Evolutionary conservation across 139 green algal species (phyloP).

Genomic region (Zygnema circumcarinatum): DNA sequence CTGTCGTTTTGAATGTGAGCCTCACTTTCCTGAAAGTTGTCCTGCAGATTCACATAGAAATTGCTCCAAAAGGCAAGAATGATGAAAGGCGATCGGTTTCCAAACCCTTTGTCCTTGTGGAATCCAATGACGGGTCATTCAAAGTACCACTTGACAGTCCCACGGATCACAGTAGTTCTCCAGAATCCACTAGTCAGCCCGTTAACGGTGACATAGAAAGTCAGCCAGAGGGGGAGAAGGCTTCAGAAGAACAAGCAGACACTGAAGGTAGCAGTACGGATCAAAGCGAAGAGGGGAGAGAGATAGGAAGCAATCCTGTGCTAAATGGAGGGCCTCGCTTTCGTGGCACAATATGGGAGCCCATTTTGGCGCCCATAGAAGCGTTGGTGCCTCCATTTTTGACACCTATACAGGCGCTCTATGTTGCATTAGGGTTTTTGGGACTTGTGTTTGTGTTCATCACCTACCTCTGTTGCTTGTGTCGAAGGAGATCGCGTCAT

Average conservation of each 20-base stretch:
- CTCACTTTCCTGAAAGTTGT: too few species aligned
- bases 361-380: not conserved
- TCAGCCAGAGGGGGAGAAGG: not conserved
- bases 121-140: not conserved
- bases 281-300: not conserved
- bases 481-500: not conserved
- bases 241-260: not conserved
- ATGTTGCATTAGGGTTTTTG: not conserved
- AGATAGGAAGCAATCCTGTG: not conserved
- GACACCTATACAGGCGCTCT: not conserved
- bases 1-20: too few species aligned
- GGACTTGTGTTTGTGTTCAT: not conserved
- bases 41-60: too few species aligned
- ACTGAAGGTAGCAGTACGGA: not conserved
- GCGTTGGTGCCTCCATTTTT: not conserved
- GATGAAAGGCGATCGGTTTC: too few species aligned
- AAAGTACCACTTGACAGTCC: not conserved
- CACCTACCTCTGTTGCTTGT: not conserved
- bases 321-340: not conserved
- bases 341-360: not conserved
- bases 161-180: not conserved
- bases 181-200: not conserved
- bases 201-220: not conserved
- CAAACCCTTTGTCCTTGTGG: not conserved
- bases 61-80: too few species aligned